Evolutionary conservation across 2,329 filamentous ascomycete species (phyloP), one percentile per base, ranked within the genome.

Genomic region (Clonostachys byssicola): DNA sequence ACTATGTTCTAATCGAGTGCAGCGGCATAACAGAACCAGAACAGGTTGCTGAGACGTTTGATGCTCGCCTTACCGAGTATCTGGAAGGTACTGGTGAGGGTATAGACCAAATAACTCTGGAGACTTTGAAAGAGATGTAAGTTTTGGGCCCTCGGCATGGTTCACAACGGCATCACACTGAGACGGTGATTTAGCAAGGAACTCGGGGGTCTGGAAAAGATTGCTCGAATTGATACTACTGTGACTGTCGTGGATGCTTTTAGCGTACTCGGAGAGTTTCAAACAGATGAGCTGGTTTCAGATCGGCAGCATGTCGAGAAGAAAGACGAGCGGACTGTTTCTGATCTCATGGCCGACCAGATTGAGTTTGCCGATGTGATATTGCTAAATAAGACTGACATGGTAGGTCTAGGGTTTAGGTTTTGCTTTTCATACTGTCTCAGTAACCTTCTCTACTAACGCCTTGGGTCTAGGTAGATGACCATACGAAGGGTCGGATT

Each of bases 341-440:
- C 85, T 1, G 85, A 89, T 53, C 72, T 90, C 0, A 86, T 89
- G 75, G 84, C 88, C 0, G 86, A 89, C 54, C 86, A 89, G 56
- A 86, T 89, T 49, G 86, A 90, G 62, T 90, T 90, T 54, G 85
- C 86, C 0, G 85, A 89, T 53, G 84, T 89, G 7, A 75, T 89
- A 12, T 73, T 89, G 5, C 65, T 89, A 17, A 89, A 89, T 65
- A 89, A 89, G 62, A 70, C 78, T 6, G 84, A 88, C 51, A 78
- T 81, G 50, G 80, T 87, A 13, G 8, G 23, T 30, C 23, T 18
- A 42, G 42, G 9, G 23, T 30, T 4, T 3, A 42, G 42, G 9
- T n/a, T 40, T 5, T 23, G 34, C 12, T 20, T 20, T 13, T 2
- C 23, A 30, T 9, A 9, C 23, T 30, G 23, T 9, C 23, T 30